Conservation (phyloP, 2,329 filamentous ascomycete genomes). For the Diaporthe citrichinensis region DNA sequence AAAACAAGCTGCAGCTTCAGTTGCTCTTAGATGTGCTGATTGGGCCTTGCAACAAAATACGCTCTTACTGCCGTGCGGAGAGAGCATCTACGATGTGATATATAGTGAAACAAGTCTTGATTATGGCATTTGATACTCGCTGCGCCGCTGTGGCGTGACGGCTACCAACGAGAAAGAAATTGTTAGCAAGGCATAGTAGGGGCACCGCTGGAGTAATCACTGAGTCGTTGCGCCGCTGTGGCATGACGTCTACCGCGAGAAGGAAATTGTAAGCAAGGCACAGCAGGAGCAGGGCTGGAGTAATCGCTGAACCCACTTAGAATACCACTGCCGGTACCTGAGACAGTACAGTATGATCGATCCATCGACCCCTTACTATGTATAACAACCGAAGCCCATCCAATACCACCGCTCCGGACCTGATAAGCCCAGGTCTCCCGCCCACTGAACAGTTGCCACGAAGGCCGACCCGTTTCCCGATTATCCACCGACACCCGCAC, state of each 20-base stretch:
- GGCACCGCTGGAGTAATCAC: too few species aligned
- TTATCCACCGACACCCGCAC: background rate
- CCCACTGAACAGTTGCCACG: background rate
- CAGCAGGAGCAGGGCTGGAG: background rate
- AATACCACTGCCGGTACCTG: background rate
- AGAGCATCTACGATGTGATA: too few species aligned
- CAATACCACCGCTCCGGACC: background rate
- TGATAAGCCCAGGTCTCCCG: background rate
- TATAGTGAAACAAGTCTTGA: background rate
- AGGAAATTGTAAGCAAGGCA: background rate
- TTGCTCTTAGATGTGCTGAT: background rate
- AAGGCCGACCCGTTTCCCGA: background rate
- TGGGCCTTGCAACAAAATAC: background rate
- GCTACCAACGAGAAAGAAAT: too few species aligned
- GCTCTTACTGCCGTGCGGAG: background rate
- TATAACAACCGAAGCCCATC: slow-evolving; percentile 9
- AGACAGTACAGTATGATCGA: too few species aligned
- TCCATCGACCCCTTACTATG: background rate
- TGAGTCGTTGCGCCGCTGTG: too few species aligned
- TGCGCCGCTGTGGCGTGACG: background rate
- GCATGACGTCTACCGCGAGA: background rate
- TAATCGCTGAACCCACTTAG: background rate
- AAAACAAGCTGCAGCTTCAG: too few species aligned
- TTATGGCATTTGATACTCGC: background rate
- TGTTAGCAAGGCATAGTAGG: too few species aligned